Percentiles rank a stretch among this genome's conserved stretches.
Conservation (phyloP, 352 stramenopile genomes). For the Phytophthora fragariaefolia region DNA sequence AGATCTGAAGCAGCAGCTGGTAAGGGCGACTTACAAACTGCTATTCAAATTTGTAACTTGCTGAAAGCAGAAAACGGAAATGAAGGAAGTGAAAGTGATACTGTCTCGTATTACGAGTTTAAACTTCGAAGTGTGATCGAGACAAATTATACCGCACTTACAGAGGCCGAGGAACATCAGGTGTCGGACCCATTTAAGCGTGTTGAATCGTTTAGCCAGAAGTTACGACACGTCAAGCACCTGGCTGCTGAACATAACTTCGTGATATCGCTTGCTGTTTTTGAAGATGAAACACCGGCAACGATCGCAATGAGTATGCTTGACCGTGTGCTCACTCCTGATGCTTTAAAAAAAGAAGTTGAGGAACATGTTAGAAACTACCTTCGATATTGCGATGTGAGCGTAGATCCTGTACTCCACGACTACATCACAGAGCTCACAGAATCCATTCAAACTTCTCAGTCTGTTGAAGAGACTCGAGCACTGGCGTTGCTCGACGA, state of each 20-base stretch:
- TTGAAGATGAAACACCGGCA: constrained; percentile 60
- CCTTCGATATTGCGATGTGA: constrained; percentile 46
- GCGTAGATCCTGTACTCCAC: constrained; percentile 50
- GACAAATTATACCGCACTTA: neutral
- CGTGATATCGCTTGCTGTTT: constrained; percentile 62
- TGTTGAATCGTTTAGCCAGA: constrained; percentile 43
- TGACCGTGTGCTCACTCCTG: constrained; percentile 50
- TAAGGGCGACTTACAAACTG: constrained; percentile 37
- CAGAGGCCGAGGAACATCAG: neutral
- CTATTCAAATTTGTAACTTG: constrained; percentile 43
- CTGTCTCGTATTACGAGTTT: constrained; percentile 35
- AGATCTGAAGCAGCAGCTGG: constrained; percentile 36
- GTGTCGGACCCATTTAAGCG: constrained; percentile 21
- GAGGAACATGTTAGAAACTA: constrained; percentile 55
- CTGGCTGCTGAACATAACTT: constrained; percentile 57
- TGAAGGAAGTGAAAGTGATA: neutral
- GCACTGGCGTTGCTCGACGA: constrained; percentile 42
- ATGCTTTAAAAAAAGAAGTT: constrained; percentile 45
- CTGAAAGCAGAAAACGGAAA: constrained; percentile 15
- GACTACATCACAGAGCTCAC: constrained; percentile 55
- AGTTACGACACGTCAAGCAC: constrained; percentile 64
- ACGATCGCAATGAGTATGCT: constrained; percentile 84
- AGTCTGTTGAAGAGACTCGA: constrained; percentile 36
- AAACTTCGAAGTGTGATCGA: constrained; percentile 21
- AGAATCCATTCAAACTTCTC: constrained; percentile 38